Evolutionary conservation across 192 early-diverging fungal genomes (phyloP).

Genomic region (Backusella tuberculispora): DNA sequence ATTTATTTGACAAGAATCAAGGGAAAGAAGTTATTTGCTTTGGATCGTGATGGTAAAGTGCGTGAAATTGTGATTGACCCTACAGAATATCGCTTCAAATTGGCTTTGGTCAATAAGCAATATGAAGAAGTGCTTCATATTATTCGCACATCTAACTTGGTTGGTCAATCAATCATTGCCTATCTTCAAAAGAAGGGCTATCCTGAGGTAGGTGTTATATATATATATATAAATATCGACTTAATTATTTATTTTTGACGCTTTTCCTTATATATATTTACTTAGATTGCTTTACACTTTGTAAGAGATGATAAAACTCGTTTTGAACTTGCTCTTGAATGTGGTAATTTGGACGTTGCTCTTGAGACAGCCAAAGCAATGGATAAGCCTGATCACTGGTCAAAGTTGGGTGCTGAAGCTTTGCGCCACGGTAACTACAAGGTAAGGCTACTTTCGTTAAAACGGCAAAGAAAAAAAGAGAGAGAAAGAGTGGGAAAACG

Average conservation of each 20-base stretch:
- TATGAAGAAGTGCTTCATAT: conserved; percentile 97
- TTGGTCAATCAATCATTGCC: conserved; percentile 98
- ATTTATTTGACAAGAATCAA: conserved; percentile 89
- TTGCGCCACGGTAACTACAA: conserved; percentile 89
- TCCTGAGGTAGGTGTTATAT: conserved; percentile 60
- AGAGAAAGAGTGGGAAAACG: too few species aligned
- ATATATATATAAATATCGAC: conserved; percentile 28
- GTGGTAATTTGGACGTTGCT: conserved; percentile 95
- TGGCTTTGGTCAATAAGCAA: conserved; percentile 87
- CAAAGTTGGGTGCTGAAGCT: conserved; percentile 86
- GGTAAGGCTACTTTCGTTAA: conserved; percentile 40
- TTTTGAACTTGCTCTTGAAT: conserved; percentile 95
- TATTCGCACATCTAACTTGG: conserved; percentile 93
- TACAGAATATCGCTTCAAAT: conserved; percentile 99
- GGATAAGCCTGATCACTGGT: conserved; percentile 90
- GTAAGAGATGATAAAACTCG: conserved; percentile 95
- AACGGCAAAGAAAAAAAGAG: not conserved
- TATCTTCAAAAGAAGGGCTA: conserved; percentile 99
- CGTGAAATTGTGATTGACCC: conserved; percentile 90
- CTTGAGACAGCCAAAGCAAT: conserved; percentile 92
- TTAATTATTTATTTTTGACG: conserved; percentile 22
- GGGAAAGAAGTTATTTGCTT: conserved; percentile 82
- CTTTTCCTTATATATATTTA: not conserved
- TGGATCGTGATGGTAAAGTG: conserved; percentile 93
- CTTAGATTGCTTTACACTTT: conserved; percentile 92